Conservation (phyloP, 2,329 filamentous ascomycete species). For the Akanthomyces uredinophilus region DNA sequence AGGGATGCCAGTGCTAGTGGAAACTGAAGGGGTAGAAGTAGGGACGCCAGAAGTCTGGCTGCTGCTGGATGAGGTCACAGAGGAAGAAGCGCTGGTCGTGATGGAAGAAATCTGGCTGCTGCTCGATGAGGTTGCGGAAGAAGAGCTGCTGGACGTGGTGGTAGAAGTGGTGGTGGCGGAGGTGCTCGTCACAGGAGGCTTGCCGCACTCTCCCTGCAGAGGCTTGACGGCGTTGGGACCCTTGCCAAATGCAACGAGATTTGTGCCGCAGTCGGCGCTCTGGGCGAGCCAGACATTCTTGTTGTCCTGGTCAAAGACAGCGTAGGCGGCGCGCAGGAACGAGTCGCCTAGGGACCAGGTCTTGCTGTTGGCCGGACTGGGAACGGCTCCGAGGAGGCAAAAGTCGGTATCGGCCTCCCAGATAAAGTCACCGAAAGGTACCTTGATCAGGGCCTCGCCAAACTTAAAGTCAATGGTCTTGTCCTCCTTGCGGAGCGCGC, state of each 20-base stretch:
- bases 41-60: not conserved
- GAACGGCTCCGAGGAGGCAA: constrained; percentile 3
- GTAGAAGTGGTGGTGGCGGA: constrained; percentile 13
- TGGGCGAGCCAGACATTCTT: constrained; percentile 22
- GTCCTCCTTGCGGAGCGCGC: constrained; percentile 33
- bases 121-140: not conserved
- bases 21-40: constrained; percentile 2
- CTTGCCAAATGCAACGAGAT: constrained; percentile 24
- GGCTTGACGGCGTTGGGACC: constrained; percentile 25
- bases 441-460: constrained; percentile 40
- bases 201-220: constrained; percentile 11
- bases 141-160: constrained; percentile 15
- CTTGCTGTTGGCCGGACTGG: not conserved
- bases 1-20: not conserved
- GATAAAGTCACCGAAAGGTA: constrained; percentile 47
- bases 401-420: constrained; percentile 26
- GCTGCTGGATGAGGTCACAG: not conserved
- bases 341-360: constrained; percentile 8
- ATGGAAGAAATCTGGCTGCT: not conserved
- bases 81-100: not conserved
- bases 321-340: constrained; percentile 16
- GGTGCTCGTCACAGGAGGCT: constrained; percentile 2
- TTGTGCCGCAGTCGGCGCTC: constrained; percentile 21
- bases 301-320: constrained; percentile 24
- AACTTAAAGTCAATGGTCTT: constrained; percentile 48